Evolutionary conservation across 345 rosid genomes (phyloP), one percentile per base, ranked within the genome.

Genomic region (Syzygium grande): DNA sequence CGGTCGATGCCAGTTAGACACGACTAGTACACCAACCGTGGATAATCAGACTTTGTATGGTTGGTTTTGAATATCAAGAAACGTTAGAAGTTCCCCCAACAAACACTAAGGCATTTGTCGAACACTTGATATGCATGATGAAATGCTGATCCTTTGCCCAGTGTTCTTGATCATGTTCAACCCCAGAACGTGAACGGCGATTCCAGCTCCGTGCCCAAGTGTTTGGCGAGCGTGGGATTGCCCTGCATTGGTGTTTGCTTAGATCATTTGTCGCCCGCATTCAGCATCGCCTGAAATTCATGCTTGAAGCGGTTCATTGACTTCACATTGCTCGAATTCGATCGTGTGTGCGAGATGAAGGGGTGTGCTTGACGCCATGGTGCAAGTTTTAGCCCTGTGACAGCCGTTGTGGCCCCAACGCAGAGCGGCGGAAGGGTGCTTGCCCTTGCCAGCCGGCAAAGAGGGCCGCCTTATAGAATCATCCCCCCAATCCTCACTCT

Each of bases 1-100:
- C 63, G 92, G 93, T 30, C 92, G 93, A 88, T 97, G 99, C 90
- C 95, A 91, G 89, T 86, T 95, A 56, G 90, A 89, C 79, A 90
- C 94, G 94, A 91, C 94, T 3, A 91, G 97, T 88, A 99, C 98
- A 54, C 99, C 99, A 38, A 89, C 91, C 1, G 7, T 52, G 99
- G 99, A 43, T 23, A 58, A 25, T 58, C 63, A 25, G 14, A 22
- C 63, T 10, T 10, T 10, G 12, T 10, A 58, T 23, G 25, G n/a
- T 9, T 9, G 63, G 29, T 23, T 58, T 23, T 23, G 63, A 23
- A 58, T 23, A 58, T 23, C 63, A 10, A 58, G 27, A 4, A 25
- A 58, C 29, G 29, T 23, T 58, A 29, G n/a, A 23, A 16, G 25
- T n/a, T 23, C 22, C 63, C 11, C 63, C 63, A 58, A 58, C 23